Evolutionary conservation across 352 stramenopile species (phyloP), one percentile per base, ranked within the genome.

Genomic region (Bremia lactucae): DNA sequence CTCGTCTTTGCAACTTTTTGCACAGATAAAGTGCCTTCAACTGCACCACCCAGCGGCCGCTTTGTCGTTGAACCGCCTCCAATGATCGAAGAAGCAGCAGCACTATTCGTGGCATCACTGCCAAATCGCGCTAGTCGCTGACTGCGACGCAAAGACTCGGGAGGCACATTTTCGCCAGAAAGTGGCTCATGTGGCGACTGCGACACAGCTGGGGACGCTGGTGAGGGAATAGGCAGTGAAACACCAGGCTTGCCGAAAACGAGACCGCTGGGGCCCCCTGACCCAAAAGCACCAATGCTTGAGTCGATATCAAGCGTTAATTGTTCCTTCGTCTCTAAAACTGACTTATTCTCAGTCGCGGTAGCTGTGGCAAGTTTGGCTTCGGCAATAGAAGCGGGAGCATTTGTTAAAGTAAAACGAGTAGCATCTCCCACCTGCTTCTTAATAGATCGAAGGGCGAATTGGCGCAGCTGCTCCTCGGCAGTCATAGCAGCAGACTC

Each of bases 181-280:
- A 59, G 47, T 20, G 48, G 60, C 8, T 59, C 20, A 18, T 56
- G 52, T 9, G 58, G 46, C 14, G 45, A 42, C 10, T 56, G 48
- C 13, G 48, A 51, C 3, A 45, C 46, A 23, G 25, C 43, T 2
- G 68, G 62, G 14, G 70, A 76, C 7, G 71, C 43, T 7, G 75
- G 62, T 1, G 77, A 67, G 2, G 77, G 77, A 6, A 89, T 55
- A 21, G 77, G 77, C 3, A 89, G 46, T 2, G 70, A 79, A 43
- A 89, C 87, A 0, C 68, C 73, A 9, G 73, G 65, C 41, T 85
- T 87, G 37, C 77, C 77, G 51, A 89, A 89, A 19, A 87, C 69
- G 3, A 89, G 62, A 2, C 67, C 65, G 19, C 68, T 70, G 0
- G 77, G 51, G 21, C 62, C 58, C 7, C 72, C 68, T 2, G 68